A percentile compares a stretch with the other conserved stretches of the same genome.
Evolutionary conservation across 1,139 yeast genomes (phyloP).

Genomic region (Nakaseomyces nivariensis): DNA sequence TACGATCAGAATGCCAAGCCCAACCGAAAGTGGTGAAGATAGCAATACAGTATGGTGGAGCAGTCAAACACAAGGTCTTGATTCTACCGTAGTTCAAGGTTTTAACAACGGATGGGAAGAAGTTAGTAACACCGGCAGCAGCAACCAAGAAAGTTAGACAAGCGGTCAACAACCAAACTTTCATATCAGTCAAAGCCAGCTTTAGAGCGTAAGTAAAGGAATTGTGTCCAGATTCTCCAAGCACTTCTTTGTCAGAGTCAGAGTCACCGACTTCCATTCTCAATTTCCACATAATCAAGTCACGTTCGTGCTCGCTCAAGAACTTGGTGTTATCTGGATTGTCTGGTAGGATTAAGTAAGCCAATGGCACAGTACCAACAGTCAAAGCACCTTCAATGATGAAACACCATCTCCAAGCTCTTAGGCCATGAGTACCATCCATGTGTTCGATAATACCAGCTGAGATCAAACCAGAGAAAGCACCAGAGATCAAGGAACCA

Average conservation of each 20-base stretch:
- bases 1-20: constrained; percentile 49
- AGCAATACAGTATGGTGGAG: constrained; percentile 51
- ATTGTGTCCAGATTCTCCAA: constrained; percentile 32
- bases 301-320: constrained; percentile 39
- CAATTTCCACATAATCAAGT: constrained; percentile 44
- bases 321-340: constrained; percentile 47
- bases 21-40: constrained; percentile 44
- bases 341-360: constrained; percentile 47
- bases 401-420: constrained; percentile 54
- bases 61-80: constrained; percentile 46
- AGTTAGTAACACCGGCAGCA: constrained; percentile 49
- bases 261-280: constrained; percentile 45
- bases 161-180: constrained; percentile 40
- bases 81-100: constrained; percentile 43
- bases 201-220: constrained; percentile 33
- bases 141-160: constrained; percentile 44
- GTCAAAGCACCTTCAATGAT: constrained; percentile 51
- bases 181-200: constrained; percentile 36
- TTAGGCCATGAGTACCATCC: constrained; percentile 31
- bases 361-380: constrained; percentile 41
- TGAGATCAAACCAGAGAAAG: constrained; percentile 50
- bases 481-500: constrained; percentile 50
- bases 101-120: constrained; percentile 51
- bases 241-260: constrained; percentile 39
- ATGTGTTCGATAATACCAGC: constrained; percentile 36